These are phyloP conservation scores for Warburgia ugandensis DNA, from an alignment of 164 flowering plant species.

Conservation along the genomic window DNA sequence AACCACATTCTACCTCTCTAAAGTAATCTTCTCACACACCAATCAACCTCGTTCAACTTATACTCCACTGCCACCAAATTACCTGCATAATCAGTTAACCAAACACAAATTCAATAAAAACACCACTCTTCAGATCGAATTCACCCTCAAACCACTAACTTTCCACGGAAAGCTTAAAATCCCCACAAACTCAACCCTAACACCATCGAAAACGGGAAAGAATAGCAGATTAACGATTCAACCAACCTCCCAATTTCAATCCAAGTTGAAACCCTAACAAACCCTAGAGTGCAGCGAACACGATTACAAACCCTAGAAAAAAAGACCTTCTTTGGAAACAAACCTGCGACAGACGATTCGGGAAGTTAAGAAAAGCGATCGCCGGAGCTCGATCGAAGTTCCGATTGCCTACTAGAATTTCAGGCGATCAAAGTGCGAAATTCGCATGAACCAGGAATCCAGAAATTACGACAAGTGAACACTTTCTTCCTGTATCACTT, in stretches of 20 bases:
- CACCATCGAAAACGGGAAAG: neutral
- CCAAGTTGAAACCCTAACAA: slow-evolving; percentile 5
- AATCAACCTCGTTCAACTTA: too few relatives aligned
- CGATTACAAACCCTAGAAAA: neutral
- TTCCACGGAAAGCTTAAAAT: neutral
- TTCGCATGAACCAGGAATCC: neutral
- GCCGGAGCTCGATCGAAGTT: neutral
- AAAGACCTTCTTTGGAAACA: neutral
- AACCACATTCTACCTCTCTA: too few relatives aligned
- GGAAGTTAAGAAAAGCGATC: neutral
- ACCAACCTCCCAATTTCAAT: neutral
- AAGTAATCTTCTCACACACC: too few relatives aligned
- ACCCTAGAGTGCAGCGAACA: neutral
- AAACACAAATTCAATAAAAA: neutral
- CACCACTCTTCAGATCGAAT: neutral
- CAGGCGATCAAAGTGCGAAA: neutral
- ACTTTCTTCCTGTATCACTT: neutral
- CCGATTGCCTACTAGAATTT: neutral
- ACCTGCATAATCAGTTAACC: neutral
- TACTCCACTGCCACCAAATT: too few relatives aligned
- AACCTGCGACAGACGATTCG: neutral
- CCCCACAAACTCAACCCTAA: neutral
- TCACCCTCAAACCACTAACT: neutral
- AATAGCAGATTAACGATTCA: neutral
- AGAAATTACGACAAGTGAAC: neutral